Evolutionary conservation across 306 rosid genomes (phyloP).

Genomic region (Cicer yamashitae): DNA sequence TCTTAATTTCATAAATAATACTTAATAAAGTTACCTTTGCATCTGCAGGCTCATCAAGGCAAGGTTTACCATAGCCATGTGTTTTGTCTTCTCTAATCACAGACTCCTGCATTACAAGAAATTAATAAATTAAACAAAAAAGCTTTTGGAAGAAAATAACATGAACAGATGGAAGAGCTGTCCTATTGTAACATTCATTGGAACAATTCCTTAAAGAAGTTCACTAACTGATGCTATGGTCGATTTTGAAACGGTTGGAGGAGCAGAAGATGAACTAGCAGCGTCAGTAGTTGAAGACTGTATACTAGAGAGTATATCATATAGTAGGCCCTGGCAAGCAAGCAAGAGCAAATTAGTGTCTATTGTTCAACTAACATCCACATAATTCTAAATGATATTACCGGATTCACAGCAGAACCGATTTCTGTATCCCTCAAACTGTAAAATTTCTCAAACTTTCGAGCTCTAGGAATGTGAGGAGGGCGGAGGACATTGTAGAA

Average conservation of each 20-base stretch:
- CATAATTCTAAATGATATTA: slow-evolving; percentile 44
- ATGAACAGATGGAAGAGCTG: slow-evolving; percentile 29
- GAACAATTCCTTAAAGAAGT: slow-evolving; percentile 64
- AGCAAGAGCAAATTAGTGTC: slow-evolving; percentile 34
- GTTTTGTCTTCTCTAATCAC: slow-evolving; percentile 40
- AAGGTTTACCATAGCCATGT: slow-evolving; percentile 31
- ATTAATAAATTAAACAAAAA: slow-evolving; percentile 40
- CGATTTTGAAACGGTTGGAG: slow-evolving; percentile 52
- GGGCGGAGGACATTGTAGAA: slow-evolving; percentile 91
- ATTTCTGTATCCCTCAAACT: slow-evolving; percentile 72
- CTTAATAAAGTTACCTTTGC: slow-evolving; percentile 61
- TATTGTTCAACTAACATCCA: slow-evolving; percentile 22
- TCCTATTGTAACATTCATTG: slow-evolving; percentile 52
- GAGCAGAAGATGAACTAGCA: slow-evolving; percentile 88
- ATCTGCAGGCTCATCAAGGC: slow-evolving; percentile 55
- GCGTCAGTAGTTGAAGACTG: slow-evolving; percentile 61
- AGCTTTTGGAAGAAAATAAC: slow-evolving; percentile 5
- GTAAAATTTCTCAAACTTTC: slow-evolving; percentile 76
- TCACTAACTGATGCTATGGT: slow-evolving; percentile 57
- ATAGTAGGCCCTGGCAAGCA: slow-evolving; percentile 65
- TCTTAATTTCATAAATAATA: slow-evolving; percentile 43
- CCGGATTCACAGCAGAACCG: slow-evolving; percentile 76
- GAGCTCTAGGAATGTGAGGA: slow-evolving; percentile 64
- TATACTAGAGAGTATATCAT: slow-evolving; percentile 71
- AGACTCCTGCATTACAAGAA: slow-evolving; percentile 60